Percentiles rank a stretch among this genome's conserved stretches.
These are phyloP conservation scores for Metschnikowia aberdeeniae DNA, from an alignment of 805 yeast genomes.

Conservation along the genomic window DNA sequence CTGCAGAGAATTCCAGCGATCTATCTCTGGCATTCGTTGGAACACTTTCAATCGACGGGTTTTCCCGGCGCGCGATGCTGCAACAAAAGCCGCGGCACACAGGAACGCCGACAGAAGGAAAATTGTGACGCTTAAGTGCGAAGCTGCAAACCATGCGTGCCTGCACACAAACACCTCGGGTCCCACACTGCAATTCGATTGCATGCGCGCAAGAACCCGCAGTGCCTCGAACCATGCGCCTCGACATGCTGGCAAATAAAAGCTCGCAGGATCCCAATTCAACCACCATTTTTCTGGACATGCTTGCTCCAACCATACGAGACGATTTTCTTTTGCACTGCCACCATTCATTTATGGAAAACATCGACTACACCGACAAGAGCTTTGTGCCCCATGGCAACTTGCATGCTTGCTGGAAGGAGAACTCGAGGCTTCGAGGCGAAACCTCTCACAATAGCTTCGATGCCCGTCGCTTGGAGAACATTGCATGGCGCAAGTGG, in stretches of 20 bases:
- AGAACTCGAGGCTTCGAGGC: constrained; percentile 18
- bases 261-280: not conserved
- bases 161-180: constrained; percentile 1
- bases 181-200: not conserved
- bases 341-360: constrained; percentile 16
- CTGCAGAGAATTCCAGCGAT: too few species aligned
- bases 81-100: too few species aligned
- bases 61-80: too few species aligned
- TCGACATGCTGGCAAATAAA: not conserved
- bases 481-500: constrained; percentile 40
- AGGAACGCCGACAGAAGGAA: too few species aligned
- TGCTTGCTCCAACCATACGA: constrained; percentile 6
- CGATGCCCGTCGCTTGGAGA: constrained; percentile 27
- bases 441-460: constrained; percentile 19
- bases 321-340: constrained; percentile 14
- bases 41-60: too few species aligned
- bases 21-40: too few species aligned
- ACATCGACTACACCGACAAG: constrained; percentile 30
- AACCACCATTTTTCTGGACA: not conserved
- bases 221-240: not conserved
- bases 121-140: not conserved
- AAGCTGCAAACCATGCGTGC: not conserved
- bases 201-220: not conserved
- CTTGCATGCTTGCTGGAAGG: constrained; percentile 25
- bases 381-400: constrained; percentile 14